Evolutionary conservation across 2,329 filamentous ascomycete species (phyloP).

Genomic region (Thelonectria discophora): DNA sequence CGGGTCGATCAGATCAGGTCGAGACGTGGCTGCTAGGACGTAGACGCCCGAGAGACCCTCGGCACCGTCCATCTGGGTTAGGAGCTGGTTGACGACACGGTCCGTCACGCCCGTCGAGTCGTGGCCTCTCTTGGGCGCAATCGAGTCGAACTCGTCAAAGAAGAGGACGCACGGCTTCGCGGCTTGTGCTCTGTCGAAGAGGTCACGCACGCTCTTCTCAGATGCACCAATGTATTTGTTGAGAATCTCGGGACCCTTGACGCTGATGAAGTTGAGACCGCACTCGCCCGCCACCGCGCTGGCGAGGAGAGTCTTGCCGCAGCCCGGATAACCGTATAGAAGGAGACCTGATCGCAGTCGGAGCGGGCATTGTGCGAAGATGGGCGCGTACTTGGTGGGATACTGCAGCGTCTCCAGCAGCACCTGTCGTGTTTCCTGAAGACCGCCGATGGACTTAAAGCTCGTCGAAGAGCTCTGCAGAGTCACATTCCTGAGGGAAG

Average conservation of each 20-base stretch:
- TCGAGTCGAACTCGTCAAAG: constrained; percentile 98
- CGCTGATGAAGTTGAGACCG: constrained; percentile 96
- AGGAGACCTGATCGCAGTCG: constrained; percentile 93
- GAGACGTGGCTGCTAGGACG: constrained; percentile 90
- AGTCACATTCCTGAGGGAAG: constrained; percentile 92
- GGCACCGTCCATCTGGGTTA: constrained; percentile 98
- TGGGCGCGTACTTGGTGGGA: constrained; percentile 96
- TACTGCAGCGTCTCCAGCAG: constrained; percentile 95
- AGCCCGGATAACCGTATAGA: constrained; percentile 94
- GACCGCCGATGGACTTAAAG: constrained; percentile 90
- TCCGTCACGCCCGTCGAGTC: constrained; percentile 99
- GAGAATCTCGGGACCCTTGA: constrained; percentile 96
- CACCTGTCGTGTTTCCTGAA: constrained; percentile 86
- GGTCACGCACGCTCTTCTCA: constrained; percentile 93
- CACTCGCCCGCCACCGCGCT: constrained; percentile 98
- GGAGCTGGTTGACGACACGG: constrained; percentile 95
- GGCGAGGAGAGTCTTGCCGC: constrained; percentile 94
- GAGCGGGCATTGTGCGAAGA: constrained; percentile 94
- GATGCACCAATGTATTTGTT: constrained; percentile 99
- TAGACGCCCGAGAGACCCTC: constrained; percentile 96
- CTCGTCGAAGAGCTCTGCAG: constrained; percentile 92
- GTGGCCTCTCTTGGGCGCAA: constrained; percentile 95
- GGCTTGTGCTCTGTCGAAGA: constrained; percentile 92
- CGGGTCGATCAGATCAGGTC: constrained; percentile 95
- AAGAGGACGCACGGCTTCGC: constrained; percentile 94